A percentile compares a stretch with the other conserved stretches of the same genome.
phyloP scores from a whole-genome alignment of 2,329 filamentous ascomycete species.

The Cercospora beticola region DNA sequence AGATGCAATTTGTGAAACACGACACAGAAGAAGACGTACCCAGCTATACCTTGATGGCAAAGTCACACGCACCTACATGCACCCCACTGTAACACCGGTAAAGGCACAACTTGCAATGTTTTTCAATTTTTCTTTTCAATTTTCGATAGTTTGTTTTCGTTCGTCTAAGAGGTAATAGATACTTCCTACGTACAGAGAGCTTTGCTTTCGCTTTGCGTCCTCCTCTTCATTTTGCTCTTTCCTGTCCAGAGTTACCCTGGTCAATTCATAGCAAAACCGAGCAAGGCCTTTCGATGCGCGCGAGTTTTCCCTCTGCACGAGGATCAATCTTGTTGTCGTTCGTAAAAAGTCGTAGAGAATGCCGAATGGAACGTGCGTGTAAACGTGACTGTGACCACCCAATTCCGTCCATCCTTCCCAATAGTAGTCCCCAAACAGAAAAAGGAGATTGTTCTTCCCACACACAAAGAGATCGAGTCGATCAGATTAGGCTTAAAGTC shows the following conservation, averaged over 20 bases:
- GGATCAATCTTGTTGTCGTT: background rate
- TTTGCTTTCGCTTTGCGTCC: background rate
- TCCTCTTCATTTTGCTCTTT: background rate
- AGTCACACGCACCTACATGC: background rate
- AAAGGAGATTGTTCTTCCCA: background rate
- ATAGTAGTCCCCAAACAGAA: background rate
- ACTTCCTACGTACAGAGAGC: background rate
- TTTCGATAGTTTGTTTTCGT: background rate
- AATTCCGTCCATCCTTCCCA: background rate
- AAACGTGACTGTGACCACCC: conserved; percentile 9
- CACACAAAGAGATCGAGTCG: conserved; percentile 14
- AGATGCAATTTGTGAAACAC: background rate
- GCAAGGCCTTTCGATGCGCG: background rate
- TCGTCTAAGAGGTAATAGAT: background rate
- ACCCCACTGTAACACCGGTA: background rate
- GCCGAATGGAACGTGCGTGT: conserved; percentile 16
- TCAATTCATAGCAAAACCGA: conserved; percentile 8
- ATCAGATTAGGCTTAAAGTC: conserved; percentile 23
- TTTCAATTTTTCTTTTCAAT: background rate
- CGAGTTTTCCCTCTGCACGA: background rate
- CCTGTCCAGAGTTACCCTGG: conserved; percentile 16
- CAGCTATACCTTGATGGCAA: background rate
- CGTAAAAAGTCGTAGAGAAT: conserved; percentile 27
- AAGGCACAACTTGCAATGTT: background rate
- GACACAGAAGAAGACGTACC: background rate